Conservation (phyloP, 805 yeast genomes). For the Citeromyces matritensis region DNA sequence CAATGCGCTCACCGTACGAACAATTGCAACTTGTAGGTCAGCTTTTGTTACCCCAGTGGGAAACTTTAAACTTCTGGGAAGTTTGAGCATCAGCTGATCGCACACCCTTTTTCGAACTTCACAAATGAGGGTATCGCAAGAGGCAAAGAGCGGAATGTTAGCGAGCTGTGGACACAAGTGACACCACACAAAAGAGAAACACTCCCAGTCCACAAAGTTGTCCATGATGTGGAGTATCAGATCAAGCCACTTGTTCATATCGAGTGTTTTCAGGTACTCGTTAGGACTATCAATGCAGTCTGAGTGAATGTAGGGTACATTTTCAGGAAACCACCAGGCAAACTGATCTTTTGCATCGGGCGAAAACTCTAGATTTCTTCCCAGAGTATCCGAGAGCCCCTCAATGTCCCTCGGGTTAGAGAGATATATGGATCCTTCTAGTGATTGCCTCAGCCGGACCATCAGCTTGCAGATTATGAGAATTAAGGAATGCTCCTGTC, state of each 20-base stretch:
- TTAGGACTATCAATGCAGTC: slow-evolving; percentile 25
- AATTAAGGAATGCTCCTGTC: too few species aligned
- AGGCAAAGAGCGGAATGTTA: slow-evolving; percentile 34
- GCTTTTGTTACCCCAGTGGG: slow-evolving; percentile 33
- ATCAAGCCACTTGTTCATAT: slow-evolving; percentile 35
- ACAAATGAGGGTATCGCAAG: slow-evolving; percentile 21
- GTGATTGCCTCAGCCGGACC: slow-evolving; percentile 35
- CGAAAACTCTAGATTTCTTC: slow-evolving; percentile 32
- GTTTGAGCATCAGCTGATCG: slow-evolving; percentile 37
- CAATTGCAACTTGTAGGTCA: slow-evolving; percentile 51
- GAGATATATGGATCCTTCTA: slow-evolving; percentile 27
- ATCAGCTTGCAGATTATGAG: slow-evolving; percentile 36
- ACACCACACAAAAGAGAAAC: slow-evolving; percentile 49
- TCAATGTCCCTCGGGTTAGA: slow-evolving; percentile 45
- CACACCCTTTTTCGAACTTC: slow-evolving; percentile 27
- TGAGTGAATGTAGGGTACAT: slow-evolving; percentile 28
- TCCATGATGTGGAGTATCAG: slow-evolving; percentile 33
- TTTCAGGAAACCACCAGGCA: slow-evolving; percentile 52
- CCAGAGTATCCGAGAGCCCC: slow-evolving; percentile 46
- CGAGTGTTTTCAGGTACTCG: slow-evolving; percentile 11
- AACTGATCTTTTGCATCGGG: slow-evolving; percentile 8
- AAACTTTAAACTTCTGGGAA: slow-evolving; percentile 23
- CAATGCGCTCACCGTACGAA: slow-evolving; percentile 46
- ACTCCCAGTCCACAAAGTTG: slow-evolving; percentile 51
- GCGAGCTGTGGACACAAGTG: slow-evolving; percentile 62